Base-by-base conservation (phyloP, 225 moss, liverwort and hornwort genomes). In the Neckera pumila region DNA sequence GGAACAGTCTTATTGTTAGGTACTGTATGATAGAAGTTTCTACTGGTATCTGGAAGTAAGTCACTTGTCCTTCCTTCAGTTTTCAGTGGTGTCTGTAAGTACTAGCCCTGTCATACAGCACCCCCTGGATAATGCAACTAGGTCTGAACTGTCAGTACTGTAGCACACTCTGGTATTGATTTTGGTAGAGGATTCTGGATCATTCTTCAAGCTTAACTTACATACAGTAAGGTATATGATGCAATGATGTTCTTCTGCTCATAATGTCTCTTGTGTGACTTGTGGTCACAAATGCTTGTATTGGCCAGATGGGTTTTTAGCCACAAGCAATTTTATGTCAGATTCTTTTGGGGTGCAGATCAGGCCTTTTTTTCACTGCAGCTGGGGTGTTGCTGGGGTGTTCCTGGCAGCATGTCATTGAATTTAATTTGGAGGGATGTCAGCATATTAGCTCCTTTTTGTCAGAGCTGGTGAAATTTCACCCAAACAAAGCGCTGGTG, bases 401-500 rank as follows among this genome's bases (percentile, higher is more conserved):
- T 56, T 56, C 56, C 9, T 56, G 21, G 57, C 57, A 57, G 57
- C 57, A 57, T 57, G 57, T 57, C 57, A 21, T 57, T 57, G 57
- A 57, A 21, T 57, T 57, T 21, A 57, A 56, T 56, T 56, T 56
- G 56, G 57, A 57, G 21, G 2, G 20, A 57, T 57, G 57, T 57
- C 57, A 57, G 57, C 57, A 21, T 21, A 57, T 57, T 57, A 19
- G 56, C 19, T 21, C 9, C 57, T 57, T 10, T 21, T 57, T 57
- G 20, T 21, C 57, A 57, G 21, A 57, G 21, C 20, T 57, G 21
- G 33, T 4, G 3, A 76, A 76, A 51, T 51, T 76, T 51, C 0
- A 2, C 3, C 8, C 2, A 11, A 49, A 49, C 12, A 4, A 31
- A 75, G 19, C 0, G 31, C 19, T 1, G 5, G 33, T 12, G 49